phyloP scores from a whole-genome alignment of 2,329 filamentous ascomycete species.

The Xylariaceae sp. region DNA sequence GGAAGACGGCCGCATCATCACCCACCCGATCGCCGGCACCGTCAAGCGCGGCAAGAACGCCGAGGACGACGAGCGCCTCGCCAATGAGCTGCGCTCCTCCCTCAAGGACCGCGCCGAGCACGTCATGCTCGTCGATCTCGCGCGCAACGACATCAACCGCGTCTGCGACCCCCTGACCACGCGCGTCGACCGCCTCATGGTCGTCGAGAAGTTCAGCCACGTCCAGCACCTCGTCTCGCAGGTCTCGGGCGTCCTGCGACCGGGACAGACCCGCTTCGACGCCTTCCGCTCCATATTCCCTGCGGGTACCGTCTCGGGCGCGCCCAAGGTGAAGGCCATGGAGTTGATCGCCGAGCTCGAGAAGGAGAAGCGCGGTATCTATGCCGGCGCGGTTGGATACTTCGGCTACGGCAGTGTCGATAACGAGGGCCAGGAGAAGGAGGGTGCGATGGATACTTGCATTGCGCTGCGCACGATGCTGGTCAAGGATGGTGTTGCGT shows the following conservation, averaged over 20 bases:
- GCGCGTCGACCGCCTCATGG: constrained; percentile 89
- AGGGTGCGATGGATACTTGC: constrained; percentile 88
- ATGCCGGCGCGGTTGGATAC: constrained; percentile 93
- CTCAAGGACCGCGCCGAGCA: constrained; percentile 92
- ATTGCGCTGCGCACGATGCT: constrained; percentile 86
- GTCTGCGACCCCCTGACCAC: constrained; percentile 88
- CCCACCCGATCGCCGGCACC: constrained; percentile 94
- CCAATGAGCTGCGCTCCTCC: constrained; percentile 68
- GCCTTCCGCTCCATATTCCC: constrained; percentile 96
- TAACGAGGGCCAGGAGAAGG: constrained; percentile 54
- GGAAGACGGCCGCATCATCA: constrained; percentile 81
- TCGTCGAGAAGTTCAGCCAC: constrained; percentile 89
- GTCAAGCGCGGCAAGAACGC: constrained; percentile 77
- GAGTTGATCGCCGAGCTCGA: constrained; percentile 94
- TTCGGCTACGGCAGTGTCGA: constrained; percentile 81
- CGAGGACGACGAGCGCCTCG: constrained; percentile 76
- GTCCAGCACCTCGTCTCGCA: constrained; percentile 97
- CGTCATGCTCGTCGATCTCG: constrained; percentile 96
- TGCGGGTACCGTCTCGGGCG: constrained; percentile 92
- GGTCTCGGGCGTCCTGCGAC: constrained; percentile 82
- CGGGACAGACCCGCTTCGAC: constrained; percentile 84
- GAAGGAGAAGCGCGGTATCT: constrained; percentile 87
- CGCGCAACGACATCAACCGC: constrained; percentile 93
- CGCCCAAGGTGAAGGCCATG: constrained; percentile 95
- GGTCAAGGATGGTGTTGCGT: constrained; percentile 83